Percentiles rank a stretch among this genome's conserved stretches.
These are phyloP conservation scores for Sclerotinia nivalis DNA, from an alignment of 2,329 filamentous ascomycete species.

Conservation along the genomic window DNA sequence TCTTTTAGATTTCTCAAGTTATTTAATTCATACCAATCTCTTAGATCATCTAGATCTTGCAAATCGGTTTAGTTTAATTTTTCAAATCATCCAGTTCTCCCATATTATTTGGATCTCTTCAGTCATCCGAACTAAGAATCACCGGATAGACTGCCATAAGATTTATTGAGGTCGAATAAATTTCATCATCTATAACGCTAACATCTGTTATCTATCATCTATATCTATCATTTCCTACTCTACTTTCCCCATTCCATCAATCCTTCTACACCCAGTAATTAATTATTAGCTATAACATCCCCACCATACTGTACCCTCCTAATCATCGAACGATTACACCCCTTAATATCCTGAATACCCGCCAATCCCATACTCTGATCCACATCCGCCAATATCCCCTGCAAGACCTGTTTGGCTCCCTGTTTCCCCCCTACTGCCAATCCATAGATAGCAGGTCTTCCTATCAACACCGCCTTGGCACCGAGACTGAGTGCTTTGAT, in stretches of 20 bases:
- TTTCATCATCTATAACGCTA: not conserved
- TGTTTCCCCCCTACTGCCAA: conserved; percentile 53
- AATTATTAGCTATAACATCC: conserved; percentile 35
- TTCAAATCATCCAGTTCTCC: too few relatives aligned
- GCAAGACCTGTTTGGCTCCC: conserved; percentile 54
- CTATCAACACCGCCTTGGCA: conserved; percentile 58
- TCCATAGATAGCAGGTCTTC: conserved; percentile 59
- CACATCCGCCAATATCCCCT: conserved; percentile 52
- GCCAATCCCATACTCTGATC: conserved; percentile 58
- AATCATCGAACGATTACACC: conserved; percentile 34
- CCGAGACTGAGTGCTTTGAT: conserved; percentile 58
- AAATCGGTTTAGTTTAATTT: too few relatives aligned
- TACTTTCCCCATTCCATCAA: not conserved
- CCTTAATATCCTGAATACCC: conserved; percentile 46
- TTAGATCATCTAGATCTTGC: too few relatives aligned
- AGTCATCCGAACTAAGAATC: not conserved
- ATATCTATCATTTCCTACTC: not conserved
- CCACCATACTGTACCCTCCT: conserved; percentile 34
- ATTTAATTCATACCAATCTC: too few relatives aligned
- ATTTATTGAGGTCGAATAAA: not conserved
- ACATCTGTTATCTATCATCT: not conserved
- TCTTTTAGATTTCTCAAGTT: too few relatives aligned
- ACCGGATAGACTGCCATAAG: not conserved
- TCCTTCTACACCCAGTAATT: not conserved
- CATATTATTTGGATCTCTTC: too few relatives aligned